phyloP scores from a whole-genome alignment of 352 stramenopile species.

The Paralagenidium karlingii region DNA sequence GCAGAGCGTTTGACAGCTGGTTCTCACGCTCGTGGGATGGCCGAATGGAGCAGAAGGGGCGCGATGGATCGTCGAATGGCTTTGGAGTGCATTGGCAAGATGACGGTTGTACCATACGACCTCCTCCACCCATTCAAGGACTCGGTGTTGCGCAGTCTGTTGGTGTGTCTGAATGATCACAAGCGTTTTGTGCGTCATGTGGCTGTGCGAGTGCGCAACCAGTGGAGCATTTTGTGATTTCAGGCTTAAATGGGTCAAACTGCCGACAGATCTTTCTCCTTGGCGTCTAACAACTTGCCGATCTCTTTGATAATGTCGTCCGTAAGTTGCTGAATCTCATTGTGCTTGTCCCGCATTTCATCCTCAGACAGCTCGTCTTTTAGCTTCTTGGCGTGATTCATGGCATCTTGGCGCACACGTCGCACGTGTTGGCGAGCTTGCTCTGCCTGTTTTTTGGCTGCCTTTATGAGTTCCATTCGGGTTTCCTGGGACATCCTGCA shows the following conservation, averaged over 20 bases:
- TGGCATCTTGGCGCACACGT: constrained; percentile 72
- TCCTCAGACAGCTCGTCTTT: constrained; percentile 72
- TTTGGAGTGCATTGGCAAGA: constrained; percentile 63
- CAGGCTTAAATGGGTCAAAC: constrained; percentile 15
- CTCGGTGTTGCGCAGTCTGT: constrained; percentile 57
- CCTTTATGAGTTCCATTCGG: constrained; percentile 61
- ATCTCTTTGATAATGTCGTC: constrained; percentile 60
- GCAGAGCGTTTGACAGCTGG: neutral
- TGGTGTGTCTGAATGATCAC: constrained; percentile 71
- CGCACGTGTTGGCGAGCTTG: constrained; percentile 69
- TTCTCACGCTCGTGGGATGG: constrained; percentile 1
- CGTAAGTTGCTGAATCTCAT: constrained; percentile 74
- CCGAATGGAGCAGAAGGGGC: constrained; percentile 15
- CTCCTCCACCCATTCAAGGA: constrained; percentile 83
- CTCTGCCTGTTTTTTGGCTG: constrained; percentile 73
- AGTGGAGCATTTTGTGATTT: constrained; percentile 75
- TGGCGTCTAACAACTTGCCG: constrained; percentile 49
- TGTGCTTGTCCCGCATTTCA: constrained; percentile 55
- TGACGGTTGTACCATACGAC: constrained; percentile 74
- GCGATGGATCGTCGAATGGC: constrained; percentile 60
- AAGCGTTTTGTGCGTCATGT: constrained; percentile 81
- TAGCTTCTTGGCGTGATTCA: constrained; percentile 74
- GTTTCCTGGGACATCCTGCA: constrained; percentile 78
- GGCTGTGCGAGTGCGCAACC: constrained; percentile 81
- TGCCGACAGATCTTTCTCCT: constrained; percentile 65